Evolutionary conservation across 2,329 filamentous ascomycete species (phyloP), one percentile per base, ranked within the genome.

Genomic region (Penicillium nordicum): DNA sequence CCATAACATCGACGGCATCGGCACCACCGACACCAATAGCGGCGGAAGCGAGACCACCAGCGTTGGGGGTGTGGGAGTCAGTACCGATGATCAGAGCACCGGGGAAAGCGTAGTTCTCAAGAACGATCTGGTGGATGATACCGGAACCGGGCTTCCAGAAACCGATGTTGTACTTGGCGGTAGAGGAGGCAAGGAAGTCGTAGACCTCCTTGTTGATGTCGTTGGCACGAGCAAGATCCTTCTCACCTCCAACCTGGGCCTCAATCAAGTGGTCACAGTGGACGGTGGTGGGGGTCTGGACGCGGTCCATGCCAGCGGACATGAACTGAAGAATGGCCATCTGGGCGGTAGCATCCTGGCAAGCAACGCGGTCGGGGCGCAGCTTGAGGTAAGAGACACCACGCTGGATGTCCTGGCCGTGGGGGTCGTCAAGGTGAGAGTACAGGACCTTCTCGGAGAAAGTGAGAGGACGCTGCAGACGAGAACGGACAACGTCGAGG

Each of bases 291-390:
- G 94, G 94, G 71, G 95, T 97, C 62, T 92, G 92, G 60, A 97
- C 94, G 25, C 88, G 88, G 65, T 91, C 90, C 90, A 99, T 93
- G 76, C 93, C 93, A 59, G 94, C 93, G 54, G 91, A 96, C 92
- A 99, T 99, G 85, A 99, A 99, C 82, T 99, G 94, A 58, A 99
- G 84, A 67, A 99, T 96, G 64, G 94, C 94, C 94, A 99, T 99
- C 84, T 99, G 94, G 63, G 94, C 94, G 59, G 94, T 97, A 74
- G 94, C 94, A 85, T 99, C 94, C 83, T 99, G 94, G 84, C 94
- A 97, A 77, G 94, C 94, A 71, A 99, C 94, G 78, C 94, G 90
- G 76, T 99, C 94, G 57, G 94, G 94, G 66, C 94, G 90, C 67
- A 99, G 87, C 83, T 93, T 97, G 67, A 99, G 86, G 80, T 99